Conservation (phyloP, 2,329 filamentous ascomycete genomes). For the Fusarium heterosporum region DNA sequence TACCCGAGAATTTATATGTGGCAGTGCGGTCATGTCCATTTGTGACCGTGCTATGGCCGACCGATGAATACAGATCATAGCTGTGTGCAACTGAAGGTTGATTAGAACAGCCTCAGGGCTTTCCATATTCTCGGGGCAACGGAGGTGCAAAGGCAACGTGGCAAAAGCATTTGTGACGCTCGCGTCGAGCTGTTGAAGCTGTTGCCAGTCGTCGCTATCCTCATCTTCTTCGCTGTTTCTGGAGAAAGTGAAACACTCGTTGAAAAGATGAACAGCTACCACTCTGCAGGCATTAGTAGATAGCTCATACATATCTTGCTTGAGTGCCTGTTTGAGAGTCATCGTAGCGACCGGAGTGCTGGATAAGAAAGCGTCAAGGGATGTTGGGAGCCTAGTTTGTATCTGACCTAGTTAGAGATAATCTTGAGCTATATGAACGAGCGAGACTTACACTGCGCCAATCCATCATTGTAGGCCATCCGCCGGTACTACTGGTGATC, state of each 20-base stretch:
- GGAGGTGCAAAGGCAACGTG: conserved; percentile 14
- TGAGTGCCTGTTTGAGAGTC: conserved; percentile 25
- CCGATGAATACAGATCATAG: conserved; percentile 30
- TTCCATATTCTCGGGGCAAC: conserved; percentile 34
- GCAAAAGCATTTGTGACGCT: conserved; percentile 28
- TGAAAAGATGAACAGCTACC: conserved; percentile 36
- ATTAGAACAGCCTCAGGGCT: conserved; percentile 30
- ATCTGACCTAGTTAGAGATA: neutral
- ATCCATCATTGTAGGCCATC: conserved; percentile 85
- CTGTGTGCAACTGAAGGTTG: conserved; percentile 32
- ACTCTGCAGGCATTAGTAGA: conserved; percentile 37
- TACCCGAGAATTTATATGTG: conserved; percentile 16
- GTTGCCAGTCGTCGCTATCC: conserved; percentile 22
- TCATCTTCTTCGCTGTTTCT: conserved; percentile 24
- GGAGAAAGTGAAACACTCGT: conserved; percentile 40
- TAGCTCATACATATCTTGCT: conserved; percentile 39
- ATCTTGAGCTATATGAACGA: fast-evolving
- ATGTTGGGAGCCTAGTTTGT: conserved; percentile 21
- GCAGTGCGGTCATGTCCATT: conserved; percentile 13
- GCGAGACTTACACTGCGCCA: conserved; percentile 43
- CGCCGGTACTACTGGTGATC: conserved; percentile 86
- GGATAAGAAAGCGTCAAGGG: conserved; percentile 10
- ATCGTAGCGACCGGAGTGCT: conserved; percentile 49
- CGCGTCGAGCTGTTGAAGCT: conserved; percentile 21
- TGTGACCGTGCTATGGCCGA: conserved; percentile 18